Evolutionary conservation across 129 eudicot species (phyloP), one percentile per base, ranked within the genome.

Genomic region (Glebionis coronaria): DNA sequence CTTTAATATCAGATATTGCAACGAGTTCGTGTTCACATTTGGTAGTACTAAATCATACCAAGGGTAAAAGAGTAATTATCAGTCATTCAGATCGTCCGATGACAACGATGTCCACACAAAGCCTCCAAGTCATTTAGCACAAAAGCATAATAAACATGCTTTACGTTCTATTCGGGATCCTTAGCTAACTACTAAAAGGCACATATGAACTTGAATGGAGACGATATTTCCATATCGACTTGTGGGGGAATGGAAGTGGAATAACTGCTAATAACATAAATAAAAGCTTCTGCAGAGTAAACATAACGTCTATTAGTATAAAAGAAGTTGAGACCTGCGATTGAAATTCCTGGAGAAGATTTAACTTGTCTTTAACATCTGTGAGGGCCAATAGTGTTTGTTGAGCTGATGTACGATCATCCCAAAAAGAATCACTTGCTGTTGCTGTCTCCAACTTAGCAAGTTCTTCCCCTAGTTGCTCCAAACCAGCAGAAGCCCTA

Each of bases 381-480:
- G 95, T 93, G 38, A 93, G 67, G 62, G 90, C 87, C 76, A 82
- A 73, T 44, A 93, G 96, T n/a, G 85, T 88, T 76, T 93, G 77
- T 79, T 93, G 98, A 72, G 98, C 98, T 78, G 80, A 84, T 57
- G 76, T 74, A 38, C 90, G 97, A 73, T 93, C 98, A 71, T 88
- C 97, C 98, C 98, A 93, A 44, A 93, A 76, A 55, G 88, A 80
- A 87, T 64, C 86, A 42, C 83, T 82, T 9, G 91, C 82, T 53
- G 97, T 73, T 60, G 76, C 86, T 49, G 76, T 74, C 80, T 93
- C 98, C 76, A 93, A 70, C 29, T 76, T 76, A n/a, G 84, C 90
- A 70, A 84, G 82, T 49, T 84, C 96, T 74, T 82, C 83, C 76
- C 79, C 86, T 63, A 93, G 69, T 71, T 80, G 90, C 59, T 86